Base-by-base conservation (phyloP, 192 early-diverging fungal species). In the Coemansia sp. region DNA sequence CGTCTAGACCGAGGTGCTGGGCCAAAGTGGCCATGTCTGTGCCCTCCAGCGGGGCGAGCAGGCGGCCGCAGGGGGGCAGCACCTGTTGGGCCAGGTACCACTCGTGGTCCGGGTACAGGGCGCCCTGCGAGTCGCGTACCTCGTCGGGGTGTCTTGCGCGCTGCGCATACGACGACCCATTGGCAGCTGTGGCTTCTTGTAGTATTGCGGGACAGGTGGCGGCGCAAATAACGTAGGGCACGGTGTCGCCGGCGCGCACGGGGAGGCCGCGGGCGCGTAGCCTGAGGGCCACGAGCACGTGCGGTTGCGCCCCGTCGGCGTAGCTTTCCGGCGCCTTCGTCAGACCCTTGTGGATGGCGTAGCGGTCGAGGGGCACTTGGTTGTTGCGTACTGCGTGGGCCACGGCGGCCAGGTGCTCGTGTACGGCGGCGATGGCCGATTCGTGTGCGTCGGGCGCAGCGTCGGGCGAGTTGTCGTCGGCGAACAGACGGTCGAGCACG, bases 71-170 rank as follows among this genome's bases (percentile, higher is more conserved):
- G 7, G 94, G 93, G 7, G 96, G 94, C 59, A 93, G 84, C 0
- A 99, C 84, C 68, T 99, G 96, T 42, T 92, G 90, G 41, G 83
- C 81, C 34, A 98, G 67, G 66, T 99, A 99, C 91, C 95, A 99
- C 52, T 97, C 91, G 55, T 70, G 70, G 66, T 99, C 85, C 1
- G 85, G 81, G 10, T 76, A 78, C 5, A 85, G 72, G 14, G 53
- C 27, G 27, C 70, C 62, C 4, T 58, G 68, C 8, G 80, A 67
- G 13, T 72, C 77, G 8, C 46, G 59, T 9, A 96, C 64, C 25
- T 97, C 95, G 30, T 94, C 90, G 0, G 93, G 93, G 64, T 94
- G 92, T 22, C 83, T 83, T 0, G 97, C 93, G 7, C 87, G 76
- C 34, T 85, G 83, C 0, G 93, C 90, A 53, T 91, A 82, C 24